Evolutionary conservation across 768 basidiomycete genomes (phyloP), one percentile per base, ranked within the genome.

Genomic region (Hortiboletus flavorubellus): DNA sequence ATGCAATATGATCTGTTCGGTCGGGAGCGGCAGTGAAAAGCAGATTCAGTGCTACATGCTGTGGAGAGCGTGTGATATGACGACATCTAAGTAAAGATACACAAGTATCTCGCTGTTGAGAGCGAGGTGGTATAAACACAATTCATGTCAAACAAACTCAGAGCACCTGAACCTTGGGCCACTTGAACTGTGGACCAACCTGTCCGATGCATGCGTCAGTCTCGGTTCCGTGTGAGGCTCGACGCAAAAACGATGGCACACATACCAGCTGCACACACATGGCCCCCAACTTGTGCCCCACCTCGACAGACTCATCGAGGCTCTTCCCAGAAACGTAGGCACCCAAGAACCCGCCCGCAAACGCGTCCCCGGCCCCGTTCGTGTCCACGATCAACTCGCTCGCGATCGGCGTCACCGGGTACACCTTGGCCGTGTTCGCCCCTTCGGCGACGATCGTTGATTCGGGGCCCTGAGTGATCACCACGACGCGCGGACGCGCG

Each of bases 321-420:
- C 67, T 73, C 80, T 92, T 97, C 12, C 93, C 94, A 35, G 81
- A 71, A 49, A 91, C 85, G 53, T 83, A 78, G 2, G 88, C 95
- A 48, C 92, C 97, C 50, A 98, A 73, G 81, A 98, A 94, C 39
- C 91, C 96, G 56, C 95, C 96, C 26, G 94, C 93, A 64, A 98
- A 98, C 40, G 91, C 92, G 71, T 98, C 96, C 40, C 96, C 96
- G 31, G 95, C 96, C 50, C 91, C 96, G 72, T 98, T 98, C 45
- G 95, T 98, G 71, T 98, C 96, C 54, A 96, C 87, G 61, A 95
- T 93, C 70, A 86, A 64, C 35, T 76, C 79, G 49, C 81, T 78
- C 46, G 66, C 62, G 56, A 95, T 74, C 35, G 78, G 73, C 51
- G 74, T 67, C 51, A 94, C 91, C 8, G 74, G 52, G 72, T 76